Evolutionary conservation across 1,284 basidiomycete genomes (phyloP).

Genomic region (Rhodotorula sp.): DNA sequence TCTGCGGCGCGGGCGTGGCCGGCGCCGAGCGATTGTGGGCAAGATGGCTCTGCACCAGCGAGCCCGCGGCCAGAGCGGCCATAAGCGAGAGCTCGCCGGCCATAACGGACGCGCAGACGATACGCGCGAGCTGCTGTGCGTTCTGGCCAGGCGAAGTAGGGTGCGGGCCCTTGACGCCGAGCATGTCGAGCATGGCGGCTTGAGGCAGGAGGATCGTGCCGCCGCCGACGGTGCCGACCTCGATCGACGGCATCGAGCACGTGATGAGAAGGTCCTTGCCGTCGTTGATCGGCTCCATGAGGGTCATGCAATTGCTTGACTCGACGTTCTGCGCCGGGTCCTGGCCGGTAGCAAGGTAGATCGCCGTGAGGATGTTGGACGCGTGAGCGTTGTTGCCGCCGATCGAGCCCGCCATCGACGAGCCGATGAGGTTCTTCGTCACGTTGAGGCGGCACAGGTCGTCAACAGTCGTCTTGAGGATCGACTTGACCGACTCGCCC

Average conservation of each 20-base stretch:
- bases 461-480: conserved; percentile 93
- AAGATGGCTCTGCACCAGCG: conserved; percentile 40
- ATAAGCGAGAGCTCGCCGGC: conserved; percentile 83
- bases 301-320: conserved; percentile 95
- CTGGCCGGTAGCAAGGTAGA: conserved; percentile 96
- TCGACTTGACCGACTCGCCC: conserved; percentile 79
- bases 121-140: conserved; percentile 78
- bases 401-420: conserved; percentile 94
- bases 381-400: conserved; percentile 99
- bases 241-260: conserved; percentile 91
- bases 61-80: conserved; percentile 82
- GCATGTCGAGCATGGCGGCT: conserved; percentile 84
- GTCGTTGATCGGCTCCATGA: conserved; percentile 96
- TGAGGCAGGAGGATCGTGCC: conserved; percentile 88
- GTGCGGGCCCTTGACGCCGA: conserved; percentile 85
- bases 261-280: conserved; percentile 89
- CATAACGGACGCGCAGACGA: conserved; percentile 89
- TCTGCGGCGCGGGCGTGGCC: conserved; percentile 12
- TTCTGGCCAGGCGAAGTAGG: conserved; percentile 79
- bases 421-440: conserved; percentile 98
- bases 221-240: conserved; percentile 94
- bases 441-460: conserved; percentile 88
- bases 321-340: conserved; percentile 99
- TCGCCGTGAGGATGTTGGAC: conserved; percentile 93
- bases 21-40: conserved; percentile 62